Evolutionary conservation across 2,329 filamentous ascomycete species (phyloP), one percentile per base, ranked within the genome.

Genomic region (Ophiostoma populinum): DNA sequence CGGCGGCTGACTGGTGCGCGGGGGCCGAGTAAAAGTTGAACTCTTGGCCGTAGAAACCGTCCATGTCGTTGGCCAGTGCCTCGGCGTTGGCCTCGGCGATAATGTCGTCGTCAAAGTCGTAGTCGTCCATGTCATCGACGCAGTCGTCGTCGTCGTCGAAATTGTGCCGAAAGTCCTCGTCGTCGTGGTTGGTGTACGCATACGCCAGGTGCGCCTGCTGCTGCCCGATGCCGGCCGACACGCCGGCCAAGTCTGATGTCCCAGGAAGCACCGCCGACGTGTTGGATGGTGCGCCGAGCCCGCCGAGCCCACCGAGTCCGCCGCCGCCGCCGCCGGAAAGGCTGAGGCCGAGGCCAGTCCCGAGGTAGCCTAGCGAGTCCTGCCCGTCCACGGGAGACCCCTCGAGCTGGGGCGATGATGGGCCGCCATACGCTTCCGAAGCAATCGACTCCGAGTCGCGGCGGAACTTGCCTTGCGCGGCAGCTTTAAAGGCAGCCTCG

Each of bases 51-150:
- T 98, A 98, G 60, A 90, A 92, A 1, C 83, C 87, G 43, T 94
- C 87, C 6, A 77, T 77, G 49, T 98, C 90, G 45, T 83, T 86
- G 30, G 90, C 87, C 7, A 98, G 63, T 1, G 80, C 90, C 51
- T 90, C 86, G 1, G 87, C 86, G 46, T 98, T 98, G 5, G 90
- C 90, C 39, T 85, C 90, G 0, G 86, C 87, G 40, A 98, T 92
- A 46, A 95, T 90, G 21, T 75, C 74, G 44, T 95, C 85, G 40
- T 82, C 80, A 34, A 80, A 65, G 29, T 76, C 72, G 40, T 72
- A 70, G 43, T 77, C 70, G 40, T 75, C 70, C 44, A 66, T 50
- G 35, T 61, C 36, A n/a, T 42, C 72, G 35, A 77, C 68, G 55
- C 68, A 65, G 37, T 69, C 70, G 18, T 35, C 24, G 5, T 35